These are phyloP conservation scores for Helotiales sp. DNA, from an alignment of 2,329 filamentous ascomycete genomes.

Conservation along the genomic window DNA sequence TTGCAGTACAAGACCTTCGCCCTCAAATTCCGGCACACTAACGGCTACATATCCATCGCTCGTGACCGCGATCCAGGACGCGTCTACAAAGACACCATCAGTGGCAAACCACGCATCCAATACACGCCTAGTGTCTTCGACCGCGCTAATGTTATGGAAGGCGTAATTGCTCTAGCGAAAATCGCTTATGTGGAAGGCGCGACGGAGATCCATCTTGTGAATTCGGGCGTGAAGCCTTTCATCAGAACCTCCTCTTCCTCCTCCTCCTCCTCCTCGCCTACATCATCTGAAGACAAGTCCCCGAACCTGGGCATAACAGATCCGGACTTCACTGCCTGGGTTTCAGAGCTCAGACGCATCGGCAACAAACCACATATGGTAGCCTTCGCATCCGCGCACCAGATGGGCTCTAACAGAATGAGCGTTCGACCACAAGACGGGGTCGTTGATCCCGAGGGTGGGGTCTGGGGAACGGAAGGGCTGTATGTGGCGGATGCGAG, in stretches of 20 bases:
- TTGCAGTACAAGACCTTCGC: conserved; percentile 74
- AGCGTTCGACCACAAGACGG: conserved; percentile 53
- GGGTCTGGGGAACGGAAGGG: conserved; percentile 68
- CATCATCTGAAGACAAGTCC: conserved; percentile 6
- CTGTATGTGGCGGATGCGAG: conserved; percentile 77
- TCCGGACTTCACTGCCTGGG: conserved; percentile 65
- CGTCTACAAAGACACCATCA: conserved; percentile 73
- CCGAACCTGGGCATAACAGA: conserved; percentile 57
- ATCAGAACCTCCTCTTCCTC: conserved; percentile 32
- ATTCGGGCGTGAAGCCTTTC: conserved; percentile 70
- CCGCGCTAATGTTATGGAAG: conserved; percentile 72
- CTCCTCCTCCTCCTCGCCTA: not conserved
- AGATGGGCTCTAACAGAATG: conserved; percentile 83
- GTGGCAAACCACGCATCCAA: conserved; percentile 67
- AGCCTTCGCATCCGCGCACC: conserved; percentile 73
- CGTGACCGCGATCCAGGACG: conserved; percentile 78
- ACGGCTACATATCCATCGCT: conserved; percentile 73
- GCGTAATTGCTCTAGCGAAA: conserved; percentile 72
- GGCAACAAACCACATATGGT: conserved; percentile 57
- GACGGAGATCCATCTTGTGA: conserved; percentile 72
- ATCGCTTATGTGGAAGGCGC: conserved; percentile 81
- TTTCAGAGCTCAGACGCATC: conserved; percentile 54
- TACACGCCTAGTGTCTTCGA: conserved; percentile 78
- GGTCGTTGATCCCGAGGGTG: conserved; percentile 62
- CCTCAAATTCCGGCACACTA: conserved; percentile 71